Evolutionary conservation across 345 rosid species (phyloP).

Genomic region (Eucalyptus curtisii): DNA sequence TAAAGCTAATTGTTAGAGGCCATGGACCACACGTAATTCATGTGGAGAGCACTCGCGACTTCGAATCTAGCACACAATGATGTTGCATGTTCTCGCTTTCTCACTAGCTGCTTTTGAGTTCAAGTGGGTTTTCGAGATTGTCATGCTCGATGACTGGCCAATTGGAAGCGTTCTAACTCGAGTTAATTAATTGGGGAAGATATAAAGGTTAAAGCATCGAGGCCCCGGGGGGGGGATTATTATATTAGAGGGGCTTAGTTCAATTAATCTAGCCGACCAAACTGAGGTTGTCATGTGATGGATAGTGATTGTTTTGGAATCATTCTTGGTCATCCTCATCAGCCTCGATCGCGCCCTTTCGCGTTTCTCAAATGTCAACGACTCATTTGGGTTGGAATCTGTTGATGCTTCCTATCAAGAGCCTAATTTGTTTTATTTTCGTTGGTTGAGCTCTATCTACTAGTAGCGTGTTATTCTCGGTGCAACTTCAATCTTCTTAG

Average conservation of each 20-base stretch:
- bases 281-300: constrained; percentile 36
- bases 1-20: constrained; percentile 10
- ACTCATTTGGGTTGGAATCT: background rate
- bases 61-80: constrained; percentile 25
- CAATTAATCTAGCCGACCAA: constrained; percentile 27
- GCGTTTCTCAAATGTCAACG: background rate
- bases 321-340: background rate
- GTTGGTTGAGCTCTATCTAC: background rate
- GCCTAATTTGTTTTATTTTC: background rate
- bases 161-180: constrained; percentile 4
- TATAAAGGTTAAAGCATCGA: background rate
- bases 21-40: constrained; percentile 31
- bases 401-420: background rate
- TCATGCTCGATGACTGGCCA: constrained; percentile 5
- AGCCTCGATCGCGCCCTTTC: background rate
- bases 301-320: constrained; percentile 37
- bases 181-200: constrained; percentile 8
- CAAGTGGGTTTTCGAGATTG: constrained; percentile 19
- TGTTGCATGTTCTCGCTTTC: constrained; percentile 26
- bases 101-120: constrained; percentile 13
- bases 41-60: constrained; percentile 34
- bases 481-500: background rate
- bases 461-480: background rate
- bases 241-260: constrained; percentile 2
- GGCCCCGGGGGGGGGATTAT: background rate